Percentiles rank a stretch among this genome's conserved stretches.
Conservation (phyloP, 2,329 filamentous ascomycete species). For the Cytospora leucostoma region DNA sequence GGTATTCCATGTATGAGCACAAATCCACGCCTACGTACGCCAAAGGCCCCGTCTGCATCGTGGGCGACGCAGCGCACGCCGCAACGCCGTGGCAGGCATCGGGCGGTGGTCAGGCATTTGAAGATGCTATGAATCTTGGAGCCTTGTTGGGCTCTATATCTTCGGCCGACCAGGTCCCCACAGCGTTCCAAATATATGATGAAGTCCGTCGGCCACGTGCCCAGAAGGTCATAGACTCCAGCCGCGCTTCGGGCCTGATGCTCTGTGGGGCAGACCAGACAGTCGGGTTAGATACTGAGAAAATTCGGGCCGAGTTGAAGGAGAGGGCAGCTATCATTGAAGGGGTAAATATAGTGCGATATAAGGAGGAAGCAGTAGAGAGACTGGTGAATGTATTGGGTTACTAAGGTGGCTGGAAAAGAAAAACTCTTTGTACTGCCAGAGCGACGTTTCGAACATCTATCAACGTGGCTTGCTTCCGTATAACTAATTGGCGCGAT, state of each 20-base stretch:
- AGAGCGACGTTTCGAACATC: too few relatives aligned
- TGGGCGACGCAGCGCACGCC: conserved; percentile 29
- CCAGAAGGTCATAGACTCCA: conserved; percentile 12
- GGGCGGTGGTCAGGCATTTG: conserved; percentile 20
- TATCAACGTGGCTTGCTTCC: not conserved
- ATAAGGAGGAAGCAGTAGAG: not conserved
- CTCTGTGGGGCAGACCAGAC: conserved; percentile 3
- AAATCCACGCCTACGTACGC: conserved; percentile 28
- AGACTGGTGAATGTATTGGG: not conserved
- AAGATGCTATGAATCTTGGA: conserved; percentile 10
- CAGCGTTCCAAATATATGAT: conserved; percentile 5
- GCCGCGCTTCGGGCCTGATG: conserved; percentile 11
- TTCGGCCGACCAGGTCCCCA: not conserved
- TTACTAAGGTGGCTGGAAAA: too few relatives aligned
- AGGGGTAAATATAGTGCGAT: not conserved
- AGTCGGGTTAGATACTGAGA: not conserved
- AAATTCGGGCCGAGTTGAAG: not conserved
- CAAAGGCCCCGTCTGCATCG: conserved; percentile 29
- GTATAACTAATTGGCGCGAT: too few relatives aligned
- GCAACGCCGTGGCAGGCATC: conserved; percentile 16
- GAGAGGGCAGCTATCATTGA: conserved; percentile 3
- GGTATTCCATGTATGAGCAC: conserved; percentile 32
- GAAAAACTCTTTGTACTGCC: too few relatives aligned
- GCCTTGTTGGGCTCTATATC: conserved; percentile 2
- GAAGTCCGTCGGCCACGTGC: conserved; percentile 12